Base-by-base conservation (phyloP, 257 asterid genomes). In the Agastache rugosa region DNA sequence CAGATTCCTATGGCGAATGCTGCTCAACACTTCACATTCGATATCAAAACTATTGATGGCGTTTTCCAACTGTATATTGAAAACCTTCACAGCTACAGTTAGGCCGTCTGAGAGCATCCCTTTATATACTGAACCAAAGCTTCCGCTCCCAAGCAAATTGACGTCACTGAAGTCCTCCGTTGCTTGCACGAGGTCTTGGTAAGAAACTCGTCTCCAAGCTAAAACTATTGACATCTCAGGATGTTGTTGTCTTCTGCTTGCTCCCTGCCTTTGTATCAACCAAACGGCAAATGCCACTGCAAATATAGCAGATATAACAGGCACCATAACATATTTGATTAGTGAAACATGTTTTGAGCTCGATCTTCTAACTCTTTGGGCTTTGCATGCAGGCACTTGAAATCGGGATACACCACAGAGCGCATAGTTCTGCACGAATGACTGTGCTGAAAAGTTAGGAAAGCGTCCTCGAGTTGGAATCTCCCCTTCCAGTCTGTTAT, bases 41-140 rank as follows among this genome's bases (percentile, higher is more conserved):
- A 22, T 34, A 3, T 54, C 75, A 22, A 54, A 69, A 15, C 75
- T 53, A 20, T 3, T 37, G 39, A 22, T 7, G 7, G 54, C 64
- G 0, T 6, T 11, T 1, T 69, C 74, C 25, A 67, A 7, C 2
- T 67, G n/a, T 1, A 69, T 5, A 8, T 69, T 51, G 50, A 69
- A 51, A 5, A 69, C 74, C n/a, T 50, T 51, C 6, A 51, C 74
- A 1, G 50, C 74, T 2, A 69, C 50, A 16, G 14, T 66, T 66
- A 66, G 8, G 20, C 58, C 71, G 14, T 44, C 71, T 0, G 41
- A 22, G 31, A 73, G 69, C 7, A 58, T 81, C 19, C 79, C 85
- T 47, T 27, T 81, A 15, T 34, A 77, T 3, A 77, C 82, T 3
- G 82, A 73, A 42, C 82, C 85, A 69, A 72, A 77, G 20, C 79